Evolutionary conservation across 2,329 filamentous ascomycete genomes (phyloP).

Genomic region (Fusarium musae): DNA sequence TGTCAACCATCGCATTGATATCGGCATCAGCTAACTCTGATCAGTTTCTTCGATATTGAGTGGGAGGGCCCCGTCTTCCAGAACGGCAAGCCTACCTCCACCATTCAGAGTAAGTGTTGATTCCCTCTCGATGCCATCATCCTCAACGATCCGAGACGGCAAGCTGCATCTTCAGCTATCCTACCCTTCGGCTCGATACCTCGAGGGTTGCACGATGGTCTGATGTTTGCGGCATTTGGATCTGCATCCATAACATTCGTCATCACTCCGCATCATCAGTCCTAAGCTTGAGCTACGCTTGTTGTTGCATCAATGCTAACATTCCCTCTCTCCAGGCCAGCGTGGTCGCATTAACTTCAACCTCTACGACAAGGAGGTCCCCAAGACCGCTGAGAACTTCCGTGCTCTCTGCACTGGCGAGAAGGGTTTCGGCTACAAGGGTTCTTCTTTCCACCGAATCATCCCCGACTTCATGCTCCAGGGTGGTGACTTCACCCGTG

Average conservation of each 20-base stretch:
- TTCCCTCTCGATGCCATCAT: slow-evolving; percentile 1
- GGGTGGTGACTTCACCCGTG: slow-evolving; percentile 94
- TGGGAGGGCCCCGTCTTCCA: slow-evolving; percentile 80
- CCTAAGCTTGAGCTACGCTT: neutral
- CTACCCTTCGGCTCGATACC: neutral
- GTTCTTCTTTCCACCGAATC: slow-evolving; percentile 90
- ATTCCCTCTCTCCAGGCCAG: slow-evolving; percentile 65
- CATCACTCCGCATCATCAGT: slow-evolving; percentile 20
- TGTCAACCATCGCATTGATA: slow-evolving; percentile 13
- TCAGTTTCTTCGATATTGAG: slow-evolving; percentile 76
- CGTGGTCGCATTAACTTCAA: slow-evolving; percentile 86
- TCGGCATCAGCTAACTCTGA: slow-evolving; percentile 36
- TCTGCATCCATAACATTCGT: slow-evolving; percentile 10
- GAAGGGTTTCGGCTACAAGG: slow-evolving; percentile 85
- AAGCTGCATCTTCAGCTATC: neutral
- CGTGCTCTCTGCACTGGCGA: slow-evolving; percentile 81
- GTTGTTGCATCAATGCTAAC: slow-evolving; percentile 32
- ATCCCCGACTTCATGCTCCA: slow-evolving; percentile 96
- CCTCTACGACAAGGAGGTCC: slow-evolving; percentile 86
- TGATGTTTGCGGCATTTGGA: neutral
- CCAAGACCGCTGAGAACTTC: slow-evolving; percentile 91
- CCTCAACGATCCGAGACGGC: slow-evolving; percentile 7
- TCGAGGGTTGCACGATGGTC: neutral
- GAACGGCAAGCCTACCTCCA: slow-evolving; percentile 63
- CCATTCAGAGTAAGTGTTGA: slow-evolving; percentile 67